Evolutionary conservation across 2,329 filamentous ascomycete genomes (phyloP).

Genomic region (Drechslerella coelobrocha): DNA sequence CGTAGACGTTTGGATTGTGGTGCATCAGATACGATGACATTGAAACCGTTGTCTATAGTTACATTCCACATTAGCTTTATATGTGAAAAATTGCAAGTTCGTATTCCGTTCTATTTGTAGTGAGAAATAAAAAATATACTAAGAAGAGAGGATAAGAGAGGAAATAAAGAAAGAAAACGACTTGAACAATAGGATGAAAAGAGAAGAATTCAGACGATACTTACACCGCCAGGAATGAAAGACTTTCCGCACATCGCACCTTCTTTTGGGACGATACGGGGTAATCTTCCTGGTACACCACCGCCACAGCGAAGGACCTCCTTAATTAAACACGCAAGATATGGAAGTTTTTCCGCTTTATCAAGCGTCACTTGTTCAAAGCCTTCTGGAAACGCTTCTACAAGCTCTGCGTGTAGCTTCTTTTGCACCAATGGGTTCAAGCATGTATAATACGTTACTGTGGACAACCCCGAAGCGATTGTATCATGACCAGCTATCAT

Average conservation of each 20-base stretch:
- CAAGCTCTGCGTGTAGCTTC: neutral
- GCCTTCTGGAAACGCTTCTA: neutral
- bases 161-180: neutral
- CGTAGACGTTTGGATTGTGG: constrained; percentile 3
- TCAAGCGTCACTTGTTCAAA: neutral
- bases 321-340: neutral
- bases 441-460: neutral
- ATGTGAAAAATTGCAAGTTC: neutral
- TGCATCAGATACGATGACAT: neutral
- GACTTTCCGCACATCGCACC: neutral
- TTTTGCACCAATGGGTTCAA: neutral
- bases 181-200: neutral
- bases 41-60: neutral
- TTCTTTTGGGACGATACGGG: neutral
- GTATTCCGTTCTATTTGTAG: neutral
- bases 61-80: neutral
- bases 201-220: neutral
- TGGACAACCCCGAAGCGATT: neutral
- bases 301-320: neutral
- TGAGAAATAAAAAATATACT: neutral
- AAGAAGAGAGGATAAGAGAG: neutral
- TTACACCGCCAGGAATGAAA: constrained; percentile 3
- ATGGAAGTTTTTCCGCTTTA: neutral
- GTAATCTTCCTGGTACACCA: neutral
- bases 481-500: neutral